Conservation (phyloP, 2,329 filamentous ascomycete species). For the Sporothrix brunneoviolacea region DNA sequence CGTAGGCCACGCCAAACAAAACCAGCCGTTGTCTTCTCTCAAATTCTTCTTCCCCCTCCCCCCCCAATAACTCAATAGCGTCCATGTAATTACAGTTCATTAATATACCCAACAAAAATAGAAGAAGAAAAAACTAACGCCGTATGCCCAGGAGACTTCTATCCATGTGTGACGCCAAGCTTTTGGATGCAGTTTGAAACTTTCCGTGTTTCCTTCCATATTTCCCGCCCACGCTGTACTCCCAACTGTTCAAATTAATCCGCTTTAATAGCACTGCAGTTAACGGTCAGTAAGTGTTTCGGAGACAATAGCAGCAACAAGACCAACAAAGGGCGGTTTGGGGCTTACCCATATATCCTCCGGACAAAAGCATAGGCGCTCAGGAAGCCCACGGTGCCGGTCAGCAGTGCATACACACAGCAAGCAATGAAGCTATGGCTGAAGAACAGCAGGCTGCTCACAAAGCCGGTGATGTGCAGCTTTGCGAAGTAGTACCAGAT, state of each 20-base stretch:
- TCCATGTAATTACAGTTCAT: background rate
- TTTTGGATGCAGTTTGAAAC: constrained; percentile 3
- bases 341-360: constrained; percentile 68
- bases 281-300: background rate
- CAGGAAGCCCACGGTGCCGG: constrained; percentile 78
- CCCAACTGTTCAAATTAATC: constrained; percentile 29
- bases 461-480: constrained; percentile 72
- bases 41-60: too few species aligned
- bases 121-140: constrained; percentile 2
- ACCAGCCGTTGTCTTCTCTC: too few species aligned
- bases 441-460: constrained; percentile 77
- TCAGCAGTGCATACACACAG: constrained; percentile 71
- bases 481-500: constrained; percentile 78
- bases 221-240: background rate
- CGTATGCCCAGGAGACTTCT: background rate
- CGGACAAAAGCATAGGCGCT: constrained; percentile 78
- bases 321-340: background rate
- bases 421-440: constrained; percentile 78
- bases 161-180: constrained; percentile 14
- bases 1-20: too few species aligned
- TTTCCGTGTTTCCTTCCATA: background rate
- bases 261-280: constrained; percentile 43
- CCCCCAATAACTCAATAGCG: too few species aligned
- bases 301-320: background rate
- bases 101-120: background rate